Evolutionary conservation across 2,329 filamentous ascomycete species (phyloP).

Genomic region (Fusarium humuli): DNA sequence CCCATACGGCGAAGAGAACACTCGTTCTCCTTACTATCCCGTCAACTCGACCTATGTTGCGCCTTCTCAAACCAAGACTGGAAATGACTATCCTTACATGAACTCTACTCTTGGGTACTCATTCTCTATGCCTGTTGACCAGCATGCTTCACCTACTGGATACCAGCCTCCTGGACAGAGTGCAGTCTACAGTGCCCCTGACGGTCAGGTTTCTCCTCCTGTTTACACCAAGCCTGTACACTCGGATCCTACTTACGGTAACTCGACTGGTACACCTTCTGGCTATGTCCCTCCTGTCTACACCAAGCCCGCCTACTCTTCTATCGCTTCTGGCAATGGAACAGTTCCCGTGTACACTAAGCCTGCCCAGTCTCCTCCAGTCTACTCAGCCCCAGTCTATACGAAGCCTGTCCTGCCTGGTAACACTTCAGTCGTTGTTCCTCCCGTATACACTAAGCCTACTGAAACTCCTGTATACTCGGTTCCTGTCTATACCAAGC

Average conservation of each 20-base stretch:
- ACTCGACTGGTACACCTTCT: conserved; percentile 27
- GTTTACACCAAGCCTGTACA: conserved; percentile 30
- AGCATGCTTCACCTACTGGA: conserved; percentile 6
- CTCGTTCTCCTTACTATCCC: conserved; percentile 14
- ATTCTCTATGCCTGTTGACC: conserved; percentile 17
- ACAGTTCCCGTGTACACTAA: conserved; percentile 15
- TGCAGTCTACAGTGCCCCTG: conserved; percentile 12
- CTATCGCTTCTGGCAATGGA: conserved; percentile 13
- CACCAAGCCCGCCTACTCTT: conserved; percentile 19
- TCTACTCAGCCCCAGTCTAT: conserved; percentile 25
- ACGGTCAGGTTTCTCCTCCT: conserved; percentile 22
- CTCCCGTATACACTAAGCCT: conserved; percentile 11
- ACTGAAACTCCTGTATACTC: conserved; percentile 8
- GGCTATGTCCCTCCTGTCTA: conserved; percentile 27
- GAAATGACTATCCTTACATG: conserved; percentile 25
- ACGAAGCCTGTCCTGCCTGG: conserved; percentile 12
- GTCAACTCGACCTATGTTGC: conserved; percentile 23
- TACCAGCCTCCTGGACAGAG: conserved; percentile 16
- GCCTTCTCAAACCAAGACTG: conserved; percentile 21
- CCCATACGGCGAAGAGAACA: conserved; percentile 26
- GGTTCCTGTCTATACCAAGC: conserved; percentile 26
- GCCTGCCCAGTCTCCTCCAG: conserved; percentile 11
- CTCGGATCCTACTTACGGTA: conserved; percentile 16
- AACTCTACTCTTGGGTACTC: conserved; percentile 32
- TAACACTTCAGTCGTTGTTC: conserved; percentile 11